phyloP scores from a whole-genome alignment of 1,139 yeast species.

The Lodderomyces parapsilosis region DNA sequence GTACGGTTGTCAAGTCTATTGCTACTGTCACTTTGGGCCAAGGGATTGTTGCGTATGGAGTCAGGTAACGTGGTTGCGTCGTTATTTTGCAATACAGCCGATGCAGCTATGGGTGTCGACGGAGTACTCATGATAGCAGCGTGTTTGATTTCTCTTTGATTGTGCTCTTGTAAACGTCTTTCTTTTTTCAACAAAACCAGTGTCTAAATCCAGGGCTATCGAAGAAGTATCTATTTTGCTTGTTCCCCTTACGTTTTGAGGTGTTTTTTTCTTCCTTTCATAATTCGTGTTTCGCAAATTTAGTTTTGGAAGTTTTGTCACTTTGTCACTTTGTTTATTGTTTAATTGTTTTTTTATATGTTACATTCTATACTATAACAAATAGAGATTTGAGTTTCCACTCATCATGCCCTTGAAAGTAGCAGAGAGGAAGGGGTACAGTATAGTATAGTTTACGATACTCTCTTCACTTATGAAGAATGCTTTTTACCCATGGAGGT shows the following conservation, averaged over 20 bases:
- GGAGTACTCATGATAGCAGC: constrained; percentile 22
- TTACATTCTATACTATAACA: background rate
- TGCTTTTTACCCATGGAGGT: no score
- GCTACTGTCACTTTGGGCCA: background rate
- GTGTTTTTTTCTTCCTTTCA: no score
- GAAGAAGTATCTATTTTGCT: no score
- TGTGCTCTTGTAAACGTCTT: no score
- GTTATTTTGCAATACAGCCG: constrained; percentile 10
- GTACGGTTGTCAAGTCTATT: background rate
- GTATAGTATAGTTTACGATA: no score
- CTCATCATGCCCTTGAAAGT: no score
- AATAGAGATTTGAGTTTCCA: no score
- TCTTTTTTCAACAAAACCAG: no score
- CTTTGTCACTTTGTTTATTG: background rate
- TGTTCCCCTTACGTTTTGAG: background rate
- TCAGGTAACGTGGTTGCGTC: constrained; percentile 3
- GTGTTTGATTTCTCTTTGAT: no score
- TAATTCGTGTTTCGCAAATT: constrained; percentile 1
- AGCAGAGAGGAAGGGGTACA: no score
- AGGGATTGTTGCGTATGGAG: constrained; percentile 3
- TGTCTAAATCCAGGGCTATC: no score
- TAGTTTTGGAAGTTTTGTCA: background rate
- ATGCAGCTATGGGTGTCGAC: constrained; percentile 34
- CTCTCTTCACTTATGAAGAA: no score
- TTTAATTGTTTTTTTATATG: background rate